Evolutionary conservation across 805 yeast genomes (phyloP).

Genomic region (Ogataea corticis): DNA sequence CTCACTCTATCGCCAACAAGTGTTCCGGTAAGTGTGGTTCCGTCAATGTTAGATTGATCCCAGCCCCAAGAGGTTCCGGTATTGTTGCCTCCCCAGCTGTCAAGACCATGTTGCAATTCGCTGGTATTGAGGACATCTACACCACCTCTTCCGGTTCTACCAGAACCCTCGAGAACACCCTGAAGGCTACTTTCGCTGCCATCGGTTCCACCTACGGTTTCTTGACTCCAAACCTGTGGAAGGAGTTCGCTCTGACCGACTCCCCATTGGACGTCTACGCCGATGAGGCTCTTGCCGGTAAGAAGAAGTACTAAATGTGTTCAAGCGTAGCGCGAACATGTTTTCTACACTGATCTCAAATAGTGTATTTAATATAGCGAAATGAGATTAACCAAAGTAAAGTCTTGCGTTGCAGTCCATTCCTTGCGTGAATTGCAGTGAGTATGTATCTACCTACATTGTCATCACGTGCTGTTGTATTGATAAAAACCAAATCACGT

Average conservation of each 20-base stretch:
- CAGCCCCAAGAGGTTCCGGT: conserved; percentile 99
- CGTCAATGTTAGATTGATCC: conserved; percentile 96
- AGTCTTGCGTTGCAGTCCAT: neutral
- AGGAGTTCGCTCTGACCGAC: conserved; percentile 74
- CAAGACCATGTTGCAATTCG: conserved; percentile 97
- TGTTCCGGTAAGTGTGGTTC: conserved; percentile 99
- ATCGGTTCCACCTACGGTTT: conserved; percentile 99
- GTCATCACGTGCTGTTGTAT: too few relatives aligned
- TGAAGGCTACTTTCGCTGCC: conserved; percentile 99
- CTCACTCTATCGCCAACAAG: conserved; percentile 97
- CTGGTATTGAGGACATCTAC: conserved; percentile 99
- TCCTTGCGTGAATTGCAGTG: too few relatives aligned
- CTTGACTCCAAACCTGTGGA: conserved; percentile 99
- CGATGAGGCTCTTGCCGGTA: conserved; percentile 73
- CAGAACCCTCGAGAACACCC: conserved; percentile 99
- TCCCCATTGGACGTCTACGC: conserved; percentile 96
- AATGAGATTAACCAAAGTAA: neutral
- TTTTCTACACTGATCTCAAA: neutral
- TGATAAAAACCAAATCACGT: too few relatives aligned
- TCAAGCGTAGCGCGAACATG: neutral
- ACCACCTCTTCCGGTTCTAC: conserved; percentile 98
- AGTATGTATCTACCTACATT: too few relatives aligned
- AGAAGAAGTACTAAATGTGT: conserved; percentile 67
- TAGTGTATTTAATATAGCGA: neutral
- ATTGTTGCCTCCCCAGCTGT: conserved; percentile 99